A percentile compares a stretch with the other conserved stretches of the same genome.
phyloP scores from a whole-genome alignment of 371 early-diverging fungal genomes.

The Mucor mucedo region DNA sequence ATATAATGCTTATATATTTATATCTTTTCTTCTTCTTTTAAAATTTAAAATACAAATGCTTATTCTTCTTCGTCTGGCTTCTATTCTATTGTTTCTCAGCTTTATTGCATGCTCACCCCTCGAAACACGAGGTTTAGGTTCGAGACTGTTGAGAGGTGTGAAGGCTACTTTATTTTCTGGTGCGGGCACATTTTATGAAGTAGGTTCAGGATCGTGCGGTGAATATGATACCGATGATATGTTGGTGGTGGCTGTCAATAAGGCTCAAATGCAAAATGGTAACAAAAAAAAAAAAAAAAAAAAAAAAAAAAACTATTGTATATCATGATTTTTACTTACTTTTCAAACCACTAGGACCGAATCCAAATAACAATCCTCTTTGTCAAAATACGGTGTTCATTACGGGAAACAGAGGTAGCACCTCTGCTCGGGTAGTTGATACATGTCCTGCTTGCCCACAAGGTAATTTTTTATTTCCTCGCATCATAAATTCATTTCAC shows the following conservation, averaged over 20 bases:
- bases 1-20: no score
- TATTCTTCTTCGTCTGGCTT: not conserved
- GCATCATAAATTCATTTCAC: not conserved
- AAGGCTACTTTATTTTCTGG: conserved; percentile 26
- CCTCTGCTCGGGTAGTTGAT: conserved; percentile 40
- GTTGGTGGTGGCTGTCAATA: conserved; percentile 44
- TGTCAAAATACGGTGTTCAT: conserved; percentile 40
- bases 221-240: conserved; percentile 32
- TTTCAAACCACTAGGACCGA: conserved; percentile 27
- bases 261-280: conserved; percentile 49
- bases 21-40: not conserved
- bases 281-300: not conserved
- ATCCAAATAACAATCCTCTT: conserved; percentile 42
- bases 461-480: conserved; percentile 28
- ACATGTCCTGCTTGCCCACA: conserved; percentile 43
- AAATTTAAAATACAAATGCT: not conserved
- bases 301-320: not conserved
- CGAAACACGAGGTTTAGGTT: not conserved
- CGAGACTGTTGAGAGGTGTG: not conserved
- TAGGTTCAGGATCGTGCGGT: conserved; percentile 48
- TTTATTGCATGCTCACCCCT: not conserved
- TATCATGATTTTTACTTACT: not conserved
- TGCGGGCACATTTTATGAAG: conserved; percentile 39
- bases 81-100: not conserved
- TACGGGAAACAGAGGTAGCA: conserved; percentile 31